Evolutionary conservation across 2,329 filamentous ascomycete genomes (phyloP).

Genomic region (Lithohypha guttulata): DNA sequence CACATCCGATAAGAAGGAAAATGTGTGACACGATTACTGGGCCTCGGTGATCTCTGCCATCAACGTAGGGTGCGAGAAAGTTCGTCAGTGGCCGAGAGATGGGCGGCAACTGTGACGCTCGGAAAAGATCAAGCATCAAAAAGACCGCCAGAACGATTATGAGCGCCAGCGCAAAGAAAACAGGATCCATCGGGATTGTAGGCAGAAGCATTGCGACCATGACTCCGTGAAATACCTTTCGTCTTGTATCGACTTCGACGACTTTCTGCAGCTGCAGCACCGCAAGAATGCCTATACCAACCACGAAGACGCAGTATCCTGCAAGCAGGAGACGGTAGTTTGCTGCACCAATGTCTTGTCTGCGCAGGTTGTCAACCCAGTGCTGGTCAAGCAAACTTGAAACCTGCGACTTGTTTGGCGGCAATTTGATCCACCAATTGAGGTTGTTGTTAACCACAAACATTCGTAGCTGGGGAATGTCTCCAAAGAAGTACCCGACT

Average conservation of each 20-base stretch:
- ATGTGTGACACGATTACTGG: conserved; percentile 95
- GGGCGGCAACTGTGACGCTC: conserved; percentile 83
- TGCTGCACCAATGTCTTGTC: conserved; percentile 56
- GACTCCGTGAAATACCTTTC: conserved; percentile 97
- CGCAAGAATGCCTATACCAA: conserved; percentile 59
- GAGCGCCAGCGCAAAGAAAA: conserved; percentile 72
- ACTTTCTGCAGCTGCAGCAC: conserved; percentile 64
- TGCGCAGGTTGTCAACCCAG: conserved; percentile 56
- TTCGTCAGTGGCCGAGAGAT: conserved; percentile 73
- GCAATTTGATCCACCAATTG: conserved; percentile 65
- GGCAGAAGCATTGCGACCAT: conserved; percentile 96
- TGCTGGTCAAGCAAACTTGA: conserved; percentile 27
- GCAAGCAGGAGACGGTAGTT: conserved; percentile 70
- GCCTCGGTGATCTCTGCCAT: conserved; percentile 82
- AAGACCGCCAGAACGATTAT: conserved; percentile 71
- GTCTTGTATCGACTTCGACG: conserved; percentile 86
- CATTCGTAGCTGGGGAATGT: conserved; percentile 60
- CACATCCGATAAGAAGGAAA: conserved; percentile 88
- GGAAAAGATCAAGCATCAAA: conserved; percentile 74
- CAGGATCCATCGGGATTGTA: conserved; percentile 73
- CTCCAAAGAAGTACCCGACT: conserved; percentile 76
- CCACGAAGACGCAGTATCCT: conserved; percentile 61
- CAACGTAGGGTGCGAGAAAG: conserved; percentile 88
- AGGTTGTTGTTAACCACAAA: conserved; percentile 58
- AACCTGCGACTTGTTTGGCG: conserved; percentile 26